Evolutionary conservation across 352 stramenopile genomes (phyloP).

Genomic region (Globisporangium cylindrosporum): DNA sequence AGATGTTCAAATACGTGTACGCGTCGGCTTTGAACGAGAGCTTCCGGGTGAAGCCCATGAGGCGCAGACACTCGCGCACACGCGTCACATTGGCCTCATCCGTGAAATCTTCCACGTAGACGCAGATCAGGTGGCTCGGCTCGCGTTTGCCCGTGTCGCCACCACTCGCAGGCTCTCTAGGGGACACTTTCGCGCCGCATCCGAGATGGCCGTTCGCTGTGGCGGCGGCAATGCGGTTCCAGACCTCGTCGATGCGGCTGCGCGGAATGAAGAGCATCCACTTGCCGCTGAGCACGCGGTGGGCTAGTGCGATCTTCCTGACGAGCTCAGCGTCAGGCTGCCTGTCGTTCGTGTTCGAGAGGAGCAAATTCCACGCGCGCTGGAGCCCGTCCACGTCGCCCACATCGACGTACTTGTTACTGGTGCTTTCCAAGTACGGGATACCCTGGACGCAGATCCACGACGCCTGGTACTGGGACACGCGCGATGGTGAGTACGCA

Average conservation of each 20-base stretch:
- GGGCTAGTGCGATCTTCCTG: not conserved
- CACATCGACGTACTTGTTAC: not conserved
- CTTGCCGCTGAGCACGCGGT: conserved; percentile 15
- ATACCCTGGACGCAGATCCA: conserved; percentile 15
- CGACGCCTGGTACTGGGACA: not conserved
- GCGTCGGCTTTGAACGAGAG: conserved; percentile 18
- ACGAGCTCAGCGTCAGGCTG: conserved; percentile 2
- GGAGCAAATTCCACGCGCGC: conserved; percentile 7
- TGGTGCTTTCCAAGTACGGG: not conserved
- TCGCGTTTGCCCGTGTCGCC: not conserved
- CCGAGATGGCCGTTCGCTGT: not conserved
- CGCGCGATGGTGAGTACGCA: conserved; percentile 5
- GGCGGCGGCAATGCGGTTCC: conserved; percentile 1
- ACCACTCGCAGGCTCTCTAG: not conserved
- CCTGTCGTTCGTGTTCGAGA: not conserved
- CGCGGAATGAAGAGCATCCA: conserved; percentile 18
- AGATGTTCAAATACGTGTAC: conserved; percentile 18
- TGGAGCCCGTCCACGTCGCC: conserved; percentile 9
- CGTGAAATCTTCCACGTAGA: conserved; percentile 18
- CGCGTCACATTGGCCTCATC: conserved; percentile 6
- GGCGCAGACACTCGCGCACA: conserved; percentile 3
- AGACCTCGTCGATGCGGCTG: conserved; percentile 6
- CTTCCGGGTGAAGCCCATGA: conserved; percentile 3
- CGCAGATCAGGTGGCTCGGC: conserved; percentile 12
- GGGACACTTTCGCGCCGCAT: conserved; percentile 12